Base-by-base conservation (phyloP, 257 asterid species). In the Capsicum chinense region DNA sequence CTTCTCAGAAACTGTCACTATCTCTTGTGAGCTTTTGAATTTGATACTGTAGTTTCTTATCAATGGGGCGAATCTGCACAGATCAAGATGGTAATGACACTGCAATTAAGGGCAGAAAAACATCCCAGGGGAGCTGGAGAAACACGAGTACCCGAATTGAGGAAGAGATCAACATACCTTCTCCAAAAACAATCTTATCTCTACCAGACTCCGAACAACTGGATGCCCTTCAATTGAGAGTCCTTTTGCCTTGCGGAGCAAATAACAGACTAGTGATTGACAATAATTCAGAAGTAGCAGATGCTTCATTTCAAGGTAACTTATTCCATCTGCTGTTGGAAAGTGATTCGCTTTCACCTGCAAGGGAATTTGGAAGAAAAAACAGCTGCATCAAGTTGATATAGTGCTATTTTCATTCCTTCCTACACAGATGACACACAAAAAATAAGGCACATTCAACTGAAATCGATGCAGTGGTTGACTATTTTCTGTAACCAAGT, bases 291-390 rank as follows among this genome's bases (percentile, higher is more conserved):
- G 87, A 79, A 94, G 98, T 79, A 96, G 93, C 62, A 93, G 86
- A 91, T 96, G 94, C 86, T 96, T 94, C 19, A 93, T 94, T 87
- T 93, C 99, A 15, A 96, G 97, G 88, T 96, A 96, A 90, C 95
- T 94, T 90, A 96, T 92, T 60, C 99, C 99, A 42, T 96, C 93
- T 37, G 92, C 83, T 17, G 97, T 94, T 37, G 95, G 95, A 62
- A 91, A 90, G 80, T 89, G 85, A 84, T 87, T 88, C n/a, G 91
- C 95, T 90, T 92, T 93, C 86, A 96, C 98, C 99, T 96, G 89
- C n/a, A 48, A 26, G 19, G 11, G 80, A 26, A 19, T 73, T 73
- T 19, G 59, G 59, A 48, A 73, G 80, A 11, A 73, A 42, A 48
- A 48, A 71, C 39, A 47, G 1, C 39, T 10, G 47, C 11, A 19